Base-by-base conservation (phyloP, 1,284 basidiomycete genomes). In the Rhodotorula sp. region DNA sequence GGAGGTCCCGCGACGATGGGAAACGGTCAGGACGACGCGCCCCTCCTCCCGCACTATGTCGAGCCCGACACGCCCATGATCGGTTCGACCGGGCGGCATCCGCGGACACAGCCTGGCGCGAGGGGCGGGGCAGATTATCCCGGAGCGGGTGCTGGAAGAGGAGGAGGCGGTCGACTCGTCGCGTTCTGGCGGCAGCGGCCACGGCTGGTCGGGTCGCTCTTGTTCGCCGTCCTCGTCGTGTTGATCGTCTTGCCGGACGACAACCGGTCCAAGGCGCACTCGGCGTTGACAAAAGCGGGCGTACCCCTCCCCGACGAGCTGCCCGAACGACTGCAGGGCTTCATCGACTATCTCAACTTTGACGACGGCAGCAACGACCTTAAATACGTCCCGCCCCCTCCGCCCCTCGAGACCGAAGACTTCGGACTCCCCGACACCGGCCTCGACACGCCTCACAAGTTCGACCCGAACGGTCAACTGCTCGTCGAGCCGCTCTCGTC, bases 261-360 rank as follows among this genome's bases (percentile, higher is more conserved):
- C 37, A 68, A 64, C 37, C 69, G 71, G 18, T 60, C 59, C 7
- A 67, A 65, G 8, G 69, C 73, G 0, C 73, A 73, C 46, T 65
- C 68, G 22, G 76, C 70, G 1, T 65, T 76, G 28, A 73, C 67
- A 11, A 72, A 64, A 11, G 76, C 69, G 16, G 74, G 76, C 22
- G 68, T 76, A 1, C 69, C 71, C 10, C 62, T 77, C n/a, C 75
- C 74, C 28, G 67, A 73, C 67, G 63, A 67, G 34, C 64, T 77
- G 1, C 74, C 74, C n/a, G 73, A 76, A 26, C 67, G 70, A 1
- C 55, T 71, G 24, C 68, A 70, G 24, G 69, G 72, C 44, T 67
- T 74, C 53, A 60, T 77, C 65, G 75, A 77, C 56, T 68, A 68
- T 48, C 26, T 61, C 50, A 68, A 68, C 59, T 50, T 59, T 47